These are phyloP conservation scores for Irineochytrium annulatum DNA, from an alignment of 192 early-diverging fungal genomes.

Conservation along the genomic window DNA sequence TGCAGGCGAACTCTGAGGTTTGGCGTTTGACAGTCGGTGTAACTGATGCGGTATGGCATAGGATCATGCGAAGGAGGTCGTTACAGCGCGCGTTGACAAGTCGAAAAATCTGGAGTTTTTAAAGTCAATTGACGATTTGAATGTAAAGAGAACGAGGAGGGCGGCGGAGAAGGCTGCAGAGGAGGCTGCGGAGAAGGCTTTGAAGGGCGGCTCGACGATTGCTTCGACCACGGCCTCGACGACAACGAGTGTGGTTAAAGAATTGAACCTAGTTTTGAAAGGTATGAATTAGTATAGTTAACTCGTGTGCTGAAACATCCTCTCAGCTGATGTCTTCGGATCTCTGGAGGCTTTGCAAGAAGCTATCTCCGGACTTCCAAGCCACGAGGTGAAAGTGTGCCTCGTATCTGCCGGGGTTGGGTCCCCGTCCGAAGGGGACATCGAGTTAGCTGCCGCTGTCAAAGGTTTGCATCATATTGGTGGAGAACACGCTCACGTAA, in stretches of 20 bases:
- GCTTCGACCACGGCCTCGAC: no score
- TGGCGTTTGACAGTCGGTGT: background rate
- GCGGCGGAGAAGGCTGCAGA: slow-evolving; percentile 16
- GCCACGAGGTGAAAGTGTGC: slow-evolving; percentile 67
- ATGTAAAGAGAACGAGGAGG: slow-evolving; percentile 56
- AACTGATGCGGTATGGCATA: slow-evolving; percentile 26
- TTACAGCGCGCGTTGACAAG: slow-evolving; percentile 61
- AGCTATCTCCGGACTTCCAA: slow-evolving; percentile 70
- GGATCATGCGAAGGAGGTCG: slow-evolving; percentile 71
- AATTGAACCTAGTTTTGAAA: slow-evolving; percentile 69
- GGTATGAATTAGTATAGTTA: no score
- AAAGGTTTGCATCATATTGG: slow-evolving; percentile 15
- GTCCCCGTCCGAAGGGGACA: slow-evolving; percentile 79
- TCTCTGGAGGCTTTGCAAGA: slow-evolving; percentile 83
- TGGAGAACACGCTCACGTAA: background rate
- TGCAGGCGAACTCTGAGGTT: slow-evolving; percentile 69
- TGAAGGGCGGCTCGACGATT: no score
- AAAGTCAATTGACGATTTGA: slow-evolving; percentile 69
- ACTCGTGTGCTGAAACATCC: slow-evolving; percentile 8
- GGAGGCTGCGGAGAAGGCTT: slow-evolving; percentile 24
- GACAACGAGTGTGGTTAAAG: no score
- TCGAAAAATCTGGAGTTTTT: slow-evolving; percentile 58
- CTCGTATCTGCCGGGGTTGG: slow-evolving; percentile 82
- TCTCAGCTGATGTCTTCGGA: slow-evolving; percentile 84
- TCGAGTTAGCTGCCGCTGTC: slow-evolving; percentile 50